Percentiles rank a stretch among this genome's conserved stretches.
Evolutionary conservation across 192 early-diverging fungal species (phyloP).

Genomic region (Backusella tarrabulga): DNA sequence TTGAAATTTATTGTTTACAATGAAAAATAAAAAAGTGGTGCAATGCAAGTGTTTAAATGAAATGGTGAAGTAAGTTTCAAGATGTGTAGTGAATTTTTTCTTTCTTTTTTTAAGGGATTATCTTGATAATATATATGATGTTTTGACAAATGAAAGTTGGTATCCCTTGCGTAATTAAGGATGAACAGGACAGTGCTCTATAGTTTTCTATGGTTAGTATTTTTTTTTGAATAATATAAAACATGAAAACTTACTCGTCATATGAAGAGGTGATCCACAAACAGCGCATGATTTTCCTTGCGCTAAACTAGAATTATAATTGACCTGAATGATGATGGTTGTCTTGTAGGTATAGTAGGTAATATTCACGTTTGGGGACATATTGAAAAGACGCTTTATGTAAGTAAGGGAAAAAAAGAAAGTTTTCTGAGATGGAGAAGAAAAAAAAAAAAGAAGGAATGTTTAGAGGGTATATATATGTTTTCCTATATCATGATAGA

Average conservation of each 20-base stretch:
- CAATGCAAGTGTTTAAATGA: neutral
- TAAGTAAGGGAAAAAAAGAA: neutral
- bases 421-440: neutral
- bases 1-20: neutral
- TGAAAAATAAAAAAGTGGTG: neutral
- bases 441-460: neutral
- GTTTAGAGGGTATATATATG: neutral
- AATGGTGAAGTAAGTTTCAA: neutral
- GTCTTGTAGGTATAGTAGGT: neutral
- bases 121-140: neutral
- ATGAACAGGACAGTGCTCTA: conserved; percentile 36
- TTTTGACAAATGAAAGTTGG: neutral
- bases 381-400: neutral
- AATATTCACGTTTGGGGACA: neutral
- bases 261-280: conserved; percentile 34
- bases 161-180: conserved; percentile 6
- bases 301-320: neutral
- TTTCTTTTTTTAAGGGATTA: neutral
- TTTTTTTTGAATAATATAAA: neutral
- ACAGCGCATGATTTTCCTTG: conserved; percentile 22
- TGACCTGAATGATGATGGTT: neutral
- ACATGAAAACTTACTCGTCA: conserved; percentile 28
- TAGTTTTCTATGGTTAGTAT: neutral
- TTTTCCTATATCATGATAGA: neutral
- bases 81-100: neutral